phyloP scores from a whole-genome alignment of 306 rosid genomes.

The Sphenostylis stenocarpa region DNA sequence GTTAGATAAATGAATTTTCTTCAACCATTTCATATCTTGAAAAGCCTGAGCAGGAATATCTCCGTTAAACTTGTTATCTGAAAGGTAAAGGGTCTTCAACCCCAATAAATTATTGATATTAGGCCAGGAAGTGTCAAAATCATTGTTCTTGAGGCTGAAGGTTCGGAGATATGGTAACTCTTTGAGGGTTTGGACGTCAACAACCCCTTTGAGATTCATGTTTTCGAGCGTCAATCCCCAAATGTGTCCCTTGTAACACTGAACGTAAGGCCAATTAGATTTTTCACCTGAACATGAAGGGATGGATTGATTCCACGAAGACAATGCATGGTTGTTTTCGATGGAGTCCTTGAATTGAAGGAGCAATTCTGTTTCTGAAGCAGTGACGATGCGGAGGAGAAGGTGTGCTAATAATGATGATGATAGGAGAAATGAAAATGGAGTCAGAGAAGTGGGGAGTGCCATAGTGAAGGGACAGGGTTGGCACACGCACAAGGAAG shows the following conservation, averaged over 20 bases:
- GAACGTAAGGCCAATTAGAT: constrained; percentile 58
- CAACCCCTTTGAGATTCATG: constrained; percentile 59
- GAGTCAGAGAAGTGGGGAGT: neutral
- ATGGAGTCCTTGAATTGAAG: constrained; percentile 62
- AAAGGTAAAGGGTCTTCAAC: constrained; percentile 53
- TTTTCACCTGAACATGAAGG: constrained; percentile 44
- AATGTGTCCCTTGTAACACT: constrained; percentile 47
- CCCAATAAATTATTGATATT: constrained; percentile 37
- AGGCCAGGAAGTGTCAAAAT: constrained; percentile 55
- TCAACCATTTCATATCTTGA: constrained; percentile 51
- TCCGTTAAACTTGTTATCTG: constrained; percentile 60
- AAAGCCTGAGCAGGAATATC: constrained; percentile 50
- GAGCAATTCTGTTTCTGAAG: constrained; percentile 44
- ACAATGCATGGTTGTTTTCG: constrained; percentile 15
- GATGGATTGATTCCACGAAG: constrained; percentile 44
- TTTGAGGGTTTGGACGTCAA: constrained; percentile 49
- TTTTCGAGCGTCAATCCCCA: constrained; percentile 70
- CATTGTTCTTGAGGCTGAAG: constrained; percentile 62
- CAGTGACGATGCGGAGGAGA: neutral
- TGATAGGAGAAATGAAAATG: neutral
- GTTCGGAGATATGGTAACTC: constrained; percentile 49
- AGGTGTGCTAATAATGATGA: neutral
- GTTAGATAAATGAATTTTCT: constrained; percentile 58
- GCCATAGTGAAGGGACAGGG: constrained; percentile 35
- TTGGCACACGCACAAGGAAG: constrained; percentile 42